Base-by-base conservation (phyloP, 164 flowering plant species). In the Brasenia schreberi region DNA sequence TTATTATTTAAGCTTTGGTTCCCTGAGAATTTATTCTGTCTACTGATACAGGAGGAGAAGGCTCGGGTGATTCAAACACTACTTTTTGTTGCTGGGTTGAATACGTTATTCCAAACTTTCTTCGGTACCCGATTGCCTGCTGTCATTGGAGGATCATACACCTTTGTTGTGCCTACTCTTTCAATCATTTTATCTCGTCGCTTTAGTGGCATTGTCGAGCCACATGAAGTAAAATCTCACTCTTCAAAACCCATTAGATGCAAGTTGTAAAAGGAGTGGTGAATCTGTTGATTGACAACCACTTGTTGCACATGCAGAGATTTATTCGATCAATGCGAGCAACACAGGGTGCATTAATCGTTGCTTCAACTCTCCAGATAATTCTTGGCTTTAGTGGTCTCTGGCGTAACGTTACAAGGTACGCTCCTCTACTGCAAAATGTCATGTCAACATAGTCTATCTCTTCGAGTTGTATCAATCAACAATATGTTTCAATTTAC, bases 81-180 rank as follows among this genome's bases (percentile, higher is more conserved):
- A 10, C 84, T 85, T n/a, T 92, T 92, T 70, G 98, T 92, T 42
- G 90, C 98, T 61, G 98, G 96, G 61, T 60, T 92, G 70, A 92
- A 90, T 72, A 92, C 98, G 4, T 65, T 87, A 42, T 69, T 77
- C 59, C 98, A 92, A 68, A 76, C 96, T 12, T 63, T 81, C 14
- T 88, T 92, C 52, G 98, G 98, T 18, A 90, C 96, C 19, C 78
- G 96, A n/a, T 74, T 92, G 43, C 96, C 96, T 18, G 93, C 98
- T 19, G 95, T 92, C 0, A 85, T 92, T 64, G 97, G 97, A 65
- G 98, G 83, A 1, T 90, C 98, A 18, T 88, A 82, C 49, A 82
- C 93, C 10, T 92, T 77, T 69, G 85, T 90, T 66, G 89, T 82
- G 6, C 82, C 96, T 18, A 90, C 96, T 67, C 72, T 92, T 66